These are phyloP conservation scores for Salvia splendens DNA, from an alignment of 257 asterid species.

Conservation along the genomic window DNA sequence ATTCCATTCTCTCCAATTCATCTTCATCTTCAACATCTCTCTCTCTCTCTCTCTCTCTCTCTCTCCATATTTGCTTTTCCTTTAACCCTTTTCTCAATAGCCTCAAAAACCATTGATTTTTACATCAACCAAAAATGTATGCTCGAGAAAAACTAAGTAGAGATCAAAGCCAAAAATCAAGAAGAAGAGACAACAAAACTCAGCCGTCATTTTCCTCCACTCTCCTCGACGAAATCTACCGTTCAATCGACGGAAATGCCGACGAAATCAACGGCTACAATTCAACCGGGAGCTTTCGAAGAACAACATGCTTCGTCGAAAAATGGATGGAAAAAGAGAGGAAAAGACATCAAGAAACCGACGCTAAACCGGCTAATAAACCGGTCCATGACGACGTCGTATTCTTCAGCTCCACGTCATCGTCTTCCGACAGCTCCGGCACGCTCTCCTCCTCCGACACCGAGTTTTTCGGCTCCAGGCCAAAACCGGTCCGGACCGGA, in stretches of 20 bases:
- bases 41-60: constrained; percentile 13
- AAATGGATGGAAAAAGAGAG: constrained; percentile 62
- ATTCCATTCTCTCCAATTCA: constrained; percentile 25
- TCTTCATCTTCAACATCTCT: constrained; percentile 19
- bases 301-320: constrained; percentile 54
- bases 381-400: constrained; percentile 48
- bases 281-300: constrained; percentile 35
- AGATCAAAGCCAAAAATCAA: constrained; percentile 38
- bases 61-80: constrained; percentile 11
- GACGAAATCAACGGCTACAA: constrained; percentile 33
- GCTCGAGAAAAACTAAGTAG: constrained; percentile 34
- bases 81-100: background rate
- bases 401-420: constrained; percentile 73
- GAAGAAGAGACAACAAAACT: constrained; percentile 29
- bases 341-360: constrained; percentile 33
- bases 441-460: constrained; percentile 68
- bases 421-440: constrained; percentile 80
- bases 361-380: constrained; percentile 6
- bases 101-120: background rate
- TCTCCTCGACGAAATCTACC: constrained; percentile 87
- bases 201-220: constrained; percentile 75
- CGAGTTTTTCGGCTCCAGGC: constrained; percentile 53
- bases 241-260: constrained; percentile 66
- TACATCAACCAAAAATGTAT: constrained; percentile 40
- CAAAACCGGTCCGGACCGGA: constrained; percentile 46